Base-by-base conservation (phyloP, 441 rosid genomes). In the Flueggea neowawraea region DNA sequence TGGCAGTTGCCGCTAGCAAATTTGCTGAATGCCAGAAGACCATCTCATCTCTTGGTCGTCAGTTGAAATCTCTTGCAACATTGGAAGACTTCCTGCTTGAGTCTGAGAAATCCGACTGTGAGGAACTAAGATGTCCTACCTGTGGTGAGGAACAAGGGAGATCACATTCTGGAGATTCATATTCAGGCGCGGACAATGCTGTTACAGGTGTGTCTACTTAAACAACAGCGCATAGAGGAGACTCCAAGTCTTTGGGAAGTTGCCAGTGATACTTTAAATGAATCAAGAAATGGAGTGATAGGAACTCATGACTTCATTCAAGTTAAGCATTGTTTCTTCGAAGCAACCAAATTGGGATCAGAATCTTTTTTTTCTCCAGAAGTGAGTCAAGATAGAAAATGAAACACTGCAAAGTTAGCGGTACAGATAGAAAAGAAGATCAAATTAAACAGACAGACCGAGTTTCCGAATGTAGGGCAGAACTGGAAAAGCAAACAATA, bases 21-120 rank as follows among this genome's bases (percentile, higher is more conserved):
- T 75, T 86, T 55, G 89, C 92, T 22, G 96, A 90, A 60, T 93
- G 98, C 80, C 95, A 93, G 71, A 90, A 76, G 69, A 93, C 97
- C 53, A 88, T 93, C 32, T 75, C 94, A 53, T 88, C 97, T 41
- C 83, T 93, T 3, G 81, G 87, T 5, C 80, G 53, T 72, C 78
- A 79, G 71, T 71, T 93, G 69, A 82, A 80, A 58, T 84, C 88
- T 57, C 95, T 90, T 3, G 85, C 88, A 36, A 61, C 85, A 9
- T 61, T 85, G 47, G 96, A 90, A 6, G 89, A 90, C 72, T 78
- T 85, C 67, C 66, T 82, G 49, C 43, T 73, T 4, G 90, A 84
- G 54, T 62, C 78, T 9, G 81, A 80, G 28, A 58, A 73, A 44
- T 67, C 56, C 59, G 55, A 47, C 7, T 33, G 39, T 57, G 73